Evolutionary conservation across 2,329 filamentous ascomycete genomes (phyloP), one percentile per base, ranked within the genome.

Genomic region (Penicillium sp.): DNA sequence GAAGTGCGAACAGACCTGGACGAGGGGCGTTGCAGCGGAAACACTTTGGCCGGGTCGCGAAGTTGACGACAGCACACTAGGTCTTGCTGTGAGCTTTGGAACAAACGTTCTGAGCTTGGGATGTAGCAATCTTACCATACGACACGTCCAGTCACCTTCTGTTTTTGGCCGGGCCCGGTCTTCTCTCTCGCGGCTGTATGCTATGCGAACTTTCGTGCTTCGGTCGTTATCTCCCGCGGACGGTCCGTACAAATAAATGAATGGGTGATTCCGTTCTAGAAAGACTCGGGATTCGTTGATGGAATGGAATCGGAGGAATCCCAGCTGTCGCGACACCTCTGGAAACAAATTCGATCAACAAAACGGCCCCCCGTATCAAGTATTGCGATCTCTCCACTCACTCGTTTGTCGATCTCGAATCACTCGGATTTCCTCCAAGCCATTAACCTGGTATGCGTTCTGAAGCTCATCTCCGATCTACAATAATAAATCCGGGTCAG

Each of bases 321-420:
- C 85, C 70, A 87, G 82, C 63, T 82, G 80, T 62, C 84, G 81
- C 28, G 85, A 86, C 63, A 81, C 72, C 65, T 84, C 85, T 87
- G 22, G 13, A 33, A 22, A n/a, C 10, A 56, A 19, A 30, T 59
- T 53, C n/a, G 1, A 47, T 59, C 19, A 47, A 44, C 17, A 47
- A 12, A 40, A 19, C 26, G 28, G 3, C 15, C 10, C n/a, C 3
- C 12, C 24, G 9, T 19, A 3, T 4, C 1, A 12, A 5, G 1
- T 10, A 13, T 50, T 13, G 6, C 3, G 4, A 8, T 42, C 17
- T 37, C 33, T 65, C 28, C 19, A 71, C 76, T 65, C 76, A 86
- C 85, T 85, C 22, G 84, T 86, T 63, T 84, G 82, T 59, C 84
- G 81, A 67, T 87, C 85, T 62, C 84, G 83, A 67, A 87, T 87